Conservation (phyloP, 164 flowering plant genomes). For the Platanus orientalis region DNA sequence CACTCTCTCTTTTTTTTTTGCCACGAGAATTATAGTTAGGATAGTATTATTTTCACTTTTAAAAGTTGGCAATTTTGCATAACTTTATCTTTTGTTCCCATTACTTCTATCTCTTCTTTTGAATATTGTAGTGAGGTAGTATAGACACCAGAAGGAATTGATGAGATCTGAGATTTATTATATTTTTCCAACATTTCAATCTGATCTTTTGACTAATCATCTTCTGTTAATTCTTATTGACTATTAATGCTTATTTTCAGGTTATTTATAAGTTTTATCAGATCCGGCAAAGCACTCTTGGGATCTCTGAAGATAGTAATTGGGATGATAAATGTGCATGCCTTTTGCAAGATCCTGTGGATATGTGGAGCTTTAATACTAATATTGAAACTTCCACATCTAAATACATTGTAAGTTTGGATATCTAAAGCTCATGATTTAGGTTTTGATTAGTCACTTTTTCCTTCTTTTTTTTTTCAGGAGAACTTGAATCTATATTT, state of each 20-base stretch:
- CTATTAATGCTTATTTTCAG: conserved; percentile 33
- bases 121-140: not conserved
- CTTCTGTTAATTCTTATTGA: not conserved
- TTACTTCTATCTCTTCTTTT: too few relatives aligned
- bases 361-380: conserved; percentile 65
- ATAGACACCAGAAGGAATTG: not conserved
- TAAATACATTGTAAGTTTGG: conserved; percentile 63
- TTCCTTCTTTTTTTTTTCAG: not conserved
- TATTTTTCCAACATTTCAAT: not conserved
- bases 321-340: conserved; percentile 58
- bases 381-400: conserved; percentile 52
- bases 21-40: too few relatives aligned
- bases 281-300: conserved; percentile 46
- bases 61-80: too few relatives aligned
- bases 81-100: too few relatives aligned
- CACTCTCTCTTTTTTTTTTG: too few relatives aligned
- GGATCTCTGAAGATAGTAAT: conserved; percentile 30
- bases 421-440: not conserved
- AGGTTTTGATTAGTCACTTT: not conserved
- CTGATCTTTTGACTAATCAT: not conserved
- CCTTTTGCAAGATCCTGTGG: conserved; percentile 60
- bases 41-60: too few relatives aligned
- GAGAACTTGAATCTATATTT: not conserved
- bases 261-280: conserved; percentile 68
- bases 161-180: not conserved